phyloP scores from a whole-genome alignment of 805 yeast species.

The Blastobotrys robertii region DNA sequence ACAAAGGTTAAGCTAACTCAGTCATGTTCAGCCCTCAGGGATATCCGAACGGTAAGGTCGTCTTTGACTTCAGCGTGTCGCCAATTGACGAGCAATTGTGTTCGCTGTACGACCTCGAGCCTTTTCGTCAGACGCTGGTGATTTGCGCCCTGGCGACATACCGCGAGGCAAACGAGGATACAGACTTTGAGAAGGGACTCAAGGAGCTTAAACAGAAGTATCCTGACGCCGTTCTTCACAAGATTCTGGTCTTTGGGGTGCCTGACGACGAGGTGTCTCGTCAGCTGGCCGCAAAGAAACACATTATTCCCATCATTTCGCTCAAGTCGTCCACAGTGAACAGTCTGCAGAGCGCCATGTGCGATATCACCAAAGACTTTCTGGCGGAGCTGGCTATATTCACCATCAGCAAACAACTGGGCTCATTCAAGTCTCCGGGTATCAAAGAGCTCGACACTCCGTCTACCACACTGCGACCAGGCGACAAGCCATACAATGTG shows the following conservation, averaged over 20 bases:
- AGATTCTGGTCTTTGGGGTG: conserved; percentile 35
- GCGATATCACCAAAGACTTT: conserved; percentile 61
- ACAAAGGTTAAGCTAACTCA: conserved; percentile 4
- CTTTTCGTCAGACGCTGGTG: conserved; percentile 63
- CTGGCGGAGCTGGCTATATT: conserved; percentile 49
- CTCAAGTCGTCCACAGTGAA: conserved; percentile 23
- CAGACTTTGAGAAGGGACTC: conserved; percentile 23
- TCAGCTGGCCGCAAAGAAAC: conserved; percentile 6
- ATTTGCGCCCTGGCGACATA: conserved; percentile 37
- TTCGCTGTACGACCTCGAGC: conserved; percentile 80
- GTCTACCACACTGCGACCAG: conserved; percentile 4
- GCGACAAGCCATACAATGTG: conserved; percentile 9
- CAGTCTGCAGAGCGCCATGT: conserved; percentile 53
- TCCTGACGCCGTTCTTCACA: conserved; percentile 34
- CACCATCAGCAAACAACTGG: conserved; percentile 68
- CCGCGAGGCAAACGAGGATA: conserved; percentile 13
- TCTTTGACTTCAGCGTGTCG: conserved; percentile 44
- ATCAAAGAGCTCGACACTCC: conserved; percentile 20
- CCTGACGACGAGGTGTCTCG: conserved; percentile 11
- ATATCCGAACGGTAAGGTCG: conserved; percentile 66
- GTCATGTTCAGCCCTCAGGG: conserved; percentile 71
- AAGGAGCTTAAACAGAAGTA: conserved; percentile 35
- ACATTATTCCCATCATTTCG: conserved; percentile 15
- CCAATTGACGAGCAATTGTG: conserved; percentile 41
- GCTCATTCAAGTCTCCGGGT: conserved; percentile 73